Evolutionary conservation across 306 rosid genomes (phyloP), one percentile per base, ranked within the genome.

Genomic region (Ormosia semicastrata): DNA sequence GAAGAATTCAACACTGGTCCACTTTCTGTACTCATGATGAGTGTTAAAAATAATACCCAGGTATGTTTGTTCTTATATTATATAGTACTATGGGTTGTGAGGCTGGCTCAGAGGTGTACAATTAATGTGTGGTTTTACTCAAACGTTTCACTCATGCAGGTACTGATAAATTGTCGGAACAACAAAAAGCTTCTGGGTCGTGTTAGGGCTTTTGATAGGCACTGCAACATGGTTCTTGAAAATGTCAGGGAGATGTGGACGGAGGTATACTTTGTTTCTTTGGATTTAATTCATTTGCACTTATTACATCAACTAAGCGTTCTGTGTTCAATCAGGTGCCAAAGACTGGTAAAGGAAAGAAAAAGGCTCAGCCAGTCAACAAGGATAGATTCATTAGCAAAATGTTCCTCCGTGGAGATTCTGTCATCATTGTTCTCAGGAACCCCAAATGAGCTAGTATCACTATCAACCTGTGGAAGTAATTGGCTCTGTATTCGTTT

Each of bases 191-290:
- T 95, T 70, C 86, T 95, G 0, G 99, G 99, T 3, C 95, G 94
- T 30, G 97, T 93, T 12, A 88, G 98, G 83, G 99, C 99, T 14
- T 95, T 95, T 14, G 99, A 95, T 63, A 83, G 99, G 77, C 99
- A 93, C 82, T 95, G 97, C 88, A 95, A 95, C 75, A 93, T 95
- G 98, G 98, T 95, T 79, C 91, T 95, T 66, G 99, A 95, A 80
- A 95, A 95, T 88, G 99, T 95, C 17, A 49, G 94, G 85, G 98
- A 95, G 87, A 95, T 95, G 98, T 95, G 99, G 99, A 95, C 99
- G 3, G 99, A 95, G 97, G 99, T 93, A 73, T 75, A 73, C 32
- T 44, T 75, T 68, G 11, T 59, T 29, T 13, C 15, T 36, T 53
- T 69, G 3, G 17, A 66, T 46, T 32, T 68, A 3, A 10, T 41